phyloP scores from a whole-genome alignment of 1,284 basidiomycete species.

The Megacollybia platyphylla region DNA sequence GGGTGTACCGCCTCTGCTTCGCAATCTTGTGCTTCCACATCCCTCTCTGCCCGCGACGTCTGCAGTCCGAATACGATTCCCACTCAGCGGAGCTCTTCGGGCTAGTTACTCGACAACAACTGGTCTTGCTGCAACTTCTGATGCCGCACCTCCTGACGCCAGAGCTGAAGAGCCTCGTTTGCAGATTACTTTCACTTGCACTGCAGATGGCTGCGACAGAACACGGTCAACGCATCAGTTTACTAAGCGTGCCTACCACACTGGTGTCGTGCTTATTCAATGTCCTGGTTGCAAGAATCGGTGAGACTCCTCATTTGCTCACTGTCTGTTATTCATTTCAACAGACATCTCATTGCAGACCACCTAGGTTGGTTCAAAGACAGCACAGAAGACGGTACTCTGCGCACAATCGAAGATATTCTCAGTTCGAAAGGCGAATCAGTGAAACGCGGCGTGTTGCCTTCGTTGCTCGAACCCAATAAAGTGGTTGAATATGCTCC shows the following conservation, averaged over 20 bases:
- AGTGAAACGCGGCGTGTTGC: conserved; percentile 45
- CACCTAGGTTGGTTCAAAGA: conserved; percentile 91
- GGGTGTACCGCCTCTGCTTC: conserved; percentile 23
- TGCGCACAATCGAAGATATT: conserved; percentile 74
- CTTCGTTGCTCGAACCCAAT: conserved; percentile 27
- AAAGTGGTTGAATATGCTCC: conserved; percentile 11
- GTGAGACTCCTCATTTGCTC: conserved; percentile 25
- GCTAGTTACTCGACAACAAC: conserved; percentile 8
- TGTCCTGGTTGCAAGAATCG: conserved; percentile 88
- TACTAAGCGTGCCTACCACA: conserved; percentile 72
- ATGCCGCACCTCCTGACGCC: conserved; percentile 5
- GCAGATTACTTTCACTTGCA: conserved; percentile 83
- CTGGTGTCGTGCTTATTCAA: conserved; percentile 84
- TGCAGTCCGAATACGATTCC: conserved; percentile 20
- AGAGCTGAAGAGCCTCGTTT: conserved; percentile 35
- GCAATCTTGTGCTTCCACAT: conserved; percentile 22
- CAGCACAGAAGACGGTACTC: conserved; percentile 56
- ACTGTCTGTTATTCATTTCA: conserved; percentile 2
- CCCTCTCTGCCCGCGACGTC: conserved; percentile 20
- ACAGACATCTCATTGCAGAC: conserved; percentile 81
- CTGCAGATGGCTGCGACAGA: conserved; percentile 54
- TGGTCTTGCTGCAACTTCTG: conserved; percentile 4
- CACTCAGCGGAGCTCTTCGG: conserved; percentile 6
- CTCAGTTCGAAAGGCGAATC: conserved; percentile 67
- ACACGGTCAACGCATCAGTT: conserved; percentile 87